Evolutionary conservation across 306 rosid species (phyloP), one percentile per base, ranked within the genome.

Genomic region (Lathyrus tuberosus): DNA sequence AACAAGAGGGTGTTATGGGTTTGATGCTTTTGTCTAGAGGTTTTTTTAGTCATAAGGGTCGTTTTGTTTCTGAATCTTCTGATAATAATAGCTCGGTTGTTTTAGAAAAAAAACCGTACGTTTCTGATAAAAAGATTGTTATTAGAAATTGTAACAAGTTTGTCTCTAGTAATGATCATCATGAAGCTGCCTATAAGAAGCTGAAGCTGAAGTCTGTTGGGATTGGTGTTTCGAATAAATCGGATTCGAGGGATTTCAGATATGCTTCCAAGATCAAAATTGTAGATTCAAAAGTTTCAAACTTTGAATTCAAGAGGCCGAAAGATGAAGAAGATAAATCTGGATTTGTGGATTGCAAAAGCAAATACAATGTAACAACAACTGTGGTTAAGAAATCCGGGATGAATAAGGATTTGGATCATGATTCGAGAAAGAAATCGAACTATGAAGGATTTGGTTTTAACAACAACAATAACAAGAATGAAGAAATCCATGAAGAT

Each of bases 11-110:
- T 33, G 97, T 96, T 44, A 74, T 42, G 77, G 76, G 90, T 65
- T 84, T 93, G 86, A 86, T 93, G 81, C 44, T 88, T 75, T 54
- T 93, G 81, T 93, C 98, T 20, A 81, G 74, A 74, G 93, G 84
- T 77, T 74, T 77, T 38, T 33, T 38, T 31, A 78, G 83, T 57
- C 49, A 40, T 24, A 84, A 31, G 79, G 72, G 75, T 76, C 79
- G 80, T 63, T 71, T 81, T 69, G 73, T 69, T 77, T 78, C 86
- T 3, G 76, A 91, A 10, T 88, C 89, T 81, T 87, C 87, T 14
- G 84, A 86, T 65, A 84, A 85, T 81, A 80, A 90, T 53, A 80
- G 85, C 58, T 86, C 96, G 2, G 78, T 87, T 67, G 67, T 81
- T 78, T 70, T 84, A 12, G 91, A 88, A 79, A 75, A 79, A 8